Evolutionary conservation across 352 stramenopile species (phyloP).

Genomic region (Pythium plurisporium): DNA sequence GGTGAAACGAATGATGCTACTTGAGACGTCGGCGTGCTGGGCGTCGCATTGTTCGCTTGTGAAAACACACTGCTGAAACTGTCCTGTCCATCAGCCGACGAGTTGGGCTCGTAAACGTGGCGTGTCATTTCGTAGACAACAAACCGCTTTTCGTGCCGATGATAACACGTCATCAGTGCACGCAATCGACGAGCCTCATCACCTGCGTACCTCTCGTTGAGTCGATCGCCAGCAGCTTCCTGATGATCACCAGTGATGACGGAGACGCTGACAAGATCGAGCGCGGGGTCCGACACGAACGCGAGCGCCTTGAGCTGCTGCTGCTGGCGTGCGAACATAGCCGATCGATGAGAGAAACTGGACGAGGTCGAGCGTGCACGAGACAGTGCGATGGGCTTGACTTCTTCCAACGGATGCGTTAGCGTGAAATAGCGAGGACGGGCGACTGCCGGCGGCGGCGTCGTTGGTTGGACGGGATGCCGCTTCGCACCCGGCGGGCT

Average conservation of each 20-base stretch:
- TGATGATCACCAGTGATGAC: conserved; percentile 24
- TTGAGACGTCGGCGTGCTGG: background rate
- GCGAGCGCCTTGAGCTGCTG: background rate
- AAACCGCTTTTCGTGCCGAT: conserved; percentile 45
- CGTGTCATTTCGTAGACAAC: conserved; percentile 38
- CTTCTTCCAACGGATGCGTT: conserved; percentile 65
- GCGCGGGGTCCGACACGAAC: conserved; percentile 49
- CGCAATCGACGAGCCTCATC: background rate
- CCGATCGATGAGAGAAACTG: background rate
- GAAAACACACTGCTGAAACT: background rate
- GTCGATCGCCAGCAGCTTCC: background rate
- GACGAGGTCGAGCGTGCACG: background rate
- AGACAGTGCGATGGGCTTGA: conserved; percentile 57
- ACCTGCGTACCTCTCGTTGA: background rate
- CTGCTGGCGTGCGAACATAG: background rate
- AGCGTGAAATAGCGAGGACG: conserved; percentile 73
- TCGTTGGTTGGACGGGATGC: background rate
- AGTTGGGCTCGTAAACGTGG: background rate
- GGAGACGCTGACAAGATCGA: conserved; percentile 40
- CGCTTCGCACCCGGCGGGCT: background rate
- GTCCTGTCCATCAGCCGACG: background rate
- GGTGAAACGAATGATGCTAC: conserved; percentile 18
- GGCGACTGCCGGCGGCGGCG: background rate
- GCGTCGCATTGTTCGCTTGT: background rate
- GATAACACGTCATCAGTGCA: conserved; percentile 43